These are phyloP conservation scores for Dalbergia cochinchinensis DNA, from an alignment of 306 rosid genomes.

Conservation along the genomic window DNA sequence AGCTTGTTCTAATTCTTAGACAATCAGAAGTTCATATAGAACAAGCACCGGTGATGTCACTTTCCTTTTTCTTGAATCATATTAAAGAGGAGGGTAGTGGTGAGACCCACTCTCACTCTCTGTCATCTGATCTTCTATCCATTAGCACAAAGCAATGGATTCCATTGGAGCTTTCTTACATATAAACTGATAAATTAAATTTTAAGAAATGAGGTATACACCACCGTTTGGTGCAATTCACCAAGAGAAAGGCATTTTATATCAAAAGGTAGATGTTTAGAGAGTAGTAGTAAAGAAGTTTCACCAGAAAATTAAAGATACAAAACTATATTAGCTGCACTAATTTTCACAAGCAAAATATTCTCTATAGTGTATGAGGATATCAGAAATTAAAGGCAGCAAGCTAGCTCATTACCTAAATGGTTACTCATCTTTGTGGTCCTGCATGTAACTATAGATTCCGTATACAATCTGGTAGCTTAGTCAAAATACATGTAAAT, in stretches of 20 bases:
- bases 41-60: background rate
- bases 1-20: background rate
- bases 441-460: background rate
- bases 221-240: constrained; percentile 11
- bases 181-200: background rate
- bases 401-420: constrained; percentile 19
- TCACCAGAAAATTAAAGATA: background rate
- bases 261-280: background rate
- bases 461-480: background rate
- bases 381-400: background rate
- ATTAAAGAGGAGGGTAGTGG: background rate
- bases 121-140: background rate
- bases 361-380: constrained; percentile 16
- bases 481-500: constrained; percentile 28
- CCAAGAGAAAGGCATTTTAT: background rate
- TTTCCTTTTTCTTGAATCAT: background rate
- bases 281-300: background rate
- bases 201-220: background rate
- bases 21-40: background rate
- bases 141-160: background rate
- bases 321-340: constrained; percentile 6
- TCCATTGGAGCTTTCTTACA: constrained; percentile 1
- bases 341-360: constrained; percentile 31
- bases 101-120: constrained; percentile 3
- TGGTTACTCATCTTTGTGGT: background rate